These are phyloP conservation scores for Saccharomyces hybrid DNA, from an alignment of 1,139 yeast species.

Conservation along the genomic window DNA sequence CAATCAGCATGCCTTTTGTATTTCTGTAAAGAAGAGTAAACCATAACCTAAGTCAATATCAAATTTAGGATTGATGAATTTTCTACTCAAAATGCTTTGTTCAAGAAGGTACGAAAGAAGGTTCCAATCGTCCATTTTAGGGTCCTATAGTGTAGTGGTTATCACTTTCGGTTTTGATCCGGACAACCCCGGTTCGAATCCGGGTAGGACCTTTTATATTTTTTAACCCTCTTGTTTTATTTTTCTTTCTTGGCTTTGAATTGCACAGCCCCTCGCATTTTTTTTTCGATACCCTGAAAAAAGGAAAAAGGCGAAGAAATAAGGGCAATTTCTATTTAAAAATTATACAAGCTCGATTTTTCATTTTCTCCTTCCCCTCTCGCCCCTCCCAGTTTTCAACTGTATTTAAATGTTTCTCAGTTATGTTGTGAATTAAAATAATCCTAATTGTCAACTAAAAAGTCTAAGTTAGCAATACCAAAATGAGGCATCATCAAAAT, in stretches of 20 bases:
- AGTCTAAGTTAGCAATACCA: too few species aligned
- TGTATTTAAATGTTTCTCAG: background rate
- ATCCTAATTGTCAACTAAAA: background rate
- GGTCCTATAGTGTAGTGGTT: conserved; percentile 52
- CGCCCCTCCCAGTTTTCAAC: background rate
- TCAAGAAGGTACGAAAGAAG: too few species aligned
- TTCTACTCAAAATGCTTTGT: too few species aligned
- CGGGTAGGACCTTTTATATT: conserved; percentile 72
- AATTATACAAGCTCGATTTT: background rate
- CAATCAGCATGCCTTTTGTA: background rate
- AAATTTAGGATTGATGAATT: too few species aligned
- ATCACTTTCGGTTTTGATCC: conserved; percentile 68
- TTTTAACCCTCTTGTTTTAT: background rate
- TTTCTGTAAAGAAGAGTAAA: too few species aligned
- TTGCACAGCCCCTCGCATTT: background rate
- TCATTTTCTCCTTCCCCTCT: background rate
- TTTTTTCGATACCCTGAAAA: background rate
- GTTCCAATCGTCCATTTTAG: background rate
- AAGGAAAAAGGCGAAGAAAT: background rate
- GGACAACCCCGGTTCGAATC: conserved; percentile 92
- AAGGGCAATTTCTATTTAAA: background rate
- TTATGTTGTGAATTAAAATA: too few species aligned
- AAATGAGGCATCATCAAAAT: conserved; percentile 1
- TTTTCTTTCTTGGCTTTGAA: background rate
- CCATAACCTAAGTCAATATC: too few species aligned